Base-by-base conservation (phyloP, 768 basidiomycete genomes). In the Trametes cinnabarina region DNA sequence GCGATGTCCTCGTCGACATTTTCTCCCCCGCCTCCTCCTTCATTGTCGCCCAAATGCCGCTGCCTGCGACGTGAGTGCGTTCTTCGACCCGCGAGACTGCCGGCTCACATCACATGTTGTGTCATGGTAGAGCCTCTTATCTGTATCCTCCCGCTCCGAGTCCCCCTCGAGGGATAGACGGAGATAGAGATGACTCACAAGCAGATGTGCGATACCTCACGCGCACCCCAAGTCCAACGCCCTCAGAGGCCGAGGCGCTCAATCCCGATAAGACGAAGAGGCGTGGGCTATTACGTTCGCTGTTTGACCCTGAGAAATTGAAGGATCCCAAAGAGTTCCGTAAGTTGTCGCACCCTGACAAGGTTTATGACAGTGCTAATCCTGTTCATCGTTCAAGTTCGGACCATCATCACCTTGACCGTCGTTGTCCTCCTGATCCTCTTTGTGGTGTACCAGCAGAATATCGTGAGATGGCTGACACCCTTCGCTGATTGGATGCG, bases 381-480 rank as follows among this genome's bases (percentile, higher is more conserved):
- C 23, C n/a, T 25, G 11, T n/a, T 15, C 11, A 40, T 51, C 72
- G 72, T 71, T 68, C 66, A 68, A 53, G 67, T 70, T 41, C 60
- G n/a, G n/a, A n/a, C n/a, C n/a, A n/a, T 72, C 25, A 55, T 65
- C 20, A 57, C 47, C 14, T 8, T 58, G 22, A 41, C 66, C 55
- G 67, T 76, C n/a, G 54, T 73, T 14, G 68, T 72, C 37, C 35
- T 76, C 20, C 68, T 72, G 20, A 68, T 70, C 20, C 71, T 80
- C 46, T 69, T 79, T 67, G 72, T 73, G 3, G 62, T 77, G 25
- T 77, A 74, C 63, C 78, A 82, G 64, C 71, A 73, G 17, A 67
- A 76, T 76, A 91, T 94, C 60, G 85, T 93, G 1, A 54, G 78
- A 3, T 83, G 80, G 81, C 74, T 93, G 47, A 82, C 77, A 23